These are phyloP conservation scores for Rhodotorula sp. DNA, from an alignment of 1,284 basidiomycete genomes.

Conservation along the genomic window DNA sequence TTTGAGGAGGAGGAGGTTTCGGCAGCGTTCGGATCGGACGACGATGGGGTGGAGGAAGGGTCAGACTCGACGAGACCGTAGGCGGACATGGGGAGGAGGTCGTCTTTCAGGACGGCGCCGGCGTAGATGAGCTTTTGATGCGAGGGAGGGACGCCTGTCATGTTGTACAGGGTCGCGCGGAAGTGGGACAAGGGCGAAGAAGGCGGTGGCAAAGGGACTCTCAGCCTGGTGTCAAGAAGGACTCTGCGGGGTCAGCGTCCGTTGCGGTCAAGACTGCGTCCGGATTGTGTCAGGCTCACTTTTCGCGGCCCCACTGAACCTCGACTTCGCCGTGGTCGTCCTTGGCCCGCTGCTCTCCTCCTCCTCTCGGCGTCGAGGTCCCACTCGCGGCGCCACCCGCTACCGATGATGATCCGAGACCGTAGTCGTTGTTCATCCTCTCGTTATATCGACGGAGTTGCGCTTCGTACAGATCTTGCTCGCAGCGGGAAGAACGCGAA, in stretches of 20 bases:
- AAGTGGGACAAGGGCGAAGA: conserved; percentile 40
- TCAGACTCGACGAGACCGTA: conserved; percentile 50
- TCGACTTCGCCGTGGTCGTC: conserved; percentile 26
- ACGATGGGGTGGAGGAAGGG: neutral
- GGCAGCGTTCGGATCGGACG: neutral
- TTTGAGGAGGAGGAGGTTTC: conserved; percentile 26
- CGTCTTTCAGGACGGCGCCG: conserved; percentile 75
- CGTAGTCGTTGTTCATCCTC: conserved; percentile 22
- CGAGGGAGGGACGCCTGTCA: conserved; percentile 42
- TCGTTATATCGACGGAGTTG: neutral
- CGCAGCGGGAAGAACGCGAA: neutral
- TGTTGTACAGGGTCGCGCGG: conserved; percentile 38
- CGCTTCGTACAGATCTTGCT: neutral
- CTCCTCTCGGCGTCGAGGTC: neutral
- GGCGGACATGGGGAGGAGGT: conserved; percentile 59
- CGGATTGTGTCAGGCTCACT: conserved; percentile 12
- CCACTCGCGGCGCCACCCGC: neutral
- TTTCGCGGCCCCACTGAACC: conserved; percentile 36
- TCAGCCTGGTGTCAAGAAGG: conserved; percentile 14
- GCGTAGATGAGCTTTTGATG: conserved; percentile 63
- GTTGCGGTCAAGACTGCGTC: neutral
- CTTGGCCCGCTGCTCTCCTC: neutral
- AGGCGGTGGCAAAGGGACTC: conserved; percentile 41
- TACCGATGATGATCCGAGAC: conserved; percentile 11
- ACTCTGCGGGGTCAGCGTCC: neutral